Evolutionary conservation across 164 flowering plant species (phyloP).

Genomic region (Piper betle): DNA sequence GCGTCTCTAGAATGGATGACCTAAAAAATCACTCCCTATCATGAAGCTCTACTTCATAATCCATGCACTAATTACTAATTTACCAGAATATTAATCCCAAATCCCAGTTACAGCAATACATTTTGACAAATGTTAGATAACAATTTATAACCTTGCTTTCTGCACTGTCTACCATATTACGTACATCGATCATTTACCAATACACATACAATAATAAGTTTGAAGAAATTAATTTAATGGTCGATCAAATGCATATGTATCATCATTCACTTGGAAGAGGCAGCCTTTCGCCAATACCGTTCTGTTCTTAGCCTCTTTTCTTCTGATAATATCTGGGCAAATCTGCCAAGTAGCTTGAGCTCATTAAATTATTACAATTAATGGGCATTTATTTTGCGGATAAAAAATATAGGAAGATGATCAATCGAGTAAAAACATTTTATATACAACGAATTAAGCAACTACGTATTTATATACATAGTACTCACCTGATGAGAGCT

Average conservation of each 20-base stretch:
- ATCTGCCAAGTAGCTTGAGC: constrained; percentile 2
- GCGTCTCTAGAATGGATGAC: no score
- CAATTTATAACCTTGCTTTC: no score
- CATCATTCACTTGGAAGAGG: constrained; percentile 1
- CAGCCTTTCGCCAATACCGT: neutral
- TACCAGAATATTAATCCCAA: no score
- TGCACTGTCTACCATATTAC: no score
- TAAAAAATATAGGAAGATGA: neutral
- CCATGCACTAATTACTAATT: no score
- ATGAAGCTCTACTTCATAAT: no score
- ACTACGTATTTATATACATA: neutral
- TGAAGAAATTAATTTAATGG: no score
- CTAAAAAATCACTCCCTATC: no score
- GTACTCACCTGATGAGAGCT: constrained; percentile 12
- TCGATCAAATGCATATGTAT: no score
- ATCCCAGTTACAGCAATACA: no score
- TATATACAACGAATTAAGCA: neutral
- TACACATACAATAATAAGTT: neutral
- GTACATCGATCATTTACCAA: neutral
- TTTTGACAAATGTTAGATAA: no score
- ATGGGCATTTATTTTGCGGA: neutral
- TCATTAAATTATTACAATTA: no score
- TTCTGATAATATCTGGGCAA: constrained; percentile 5
- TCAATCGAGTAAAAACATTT: neutral
- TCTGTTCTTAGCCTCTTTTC: constrained; percentile 3